Evolutionary conservation across 2,329 filamentous ascomycete species (phyloP).

Genomic region (Leptographium lundbergii): DNA sequence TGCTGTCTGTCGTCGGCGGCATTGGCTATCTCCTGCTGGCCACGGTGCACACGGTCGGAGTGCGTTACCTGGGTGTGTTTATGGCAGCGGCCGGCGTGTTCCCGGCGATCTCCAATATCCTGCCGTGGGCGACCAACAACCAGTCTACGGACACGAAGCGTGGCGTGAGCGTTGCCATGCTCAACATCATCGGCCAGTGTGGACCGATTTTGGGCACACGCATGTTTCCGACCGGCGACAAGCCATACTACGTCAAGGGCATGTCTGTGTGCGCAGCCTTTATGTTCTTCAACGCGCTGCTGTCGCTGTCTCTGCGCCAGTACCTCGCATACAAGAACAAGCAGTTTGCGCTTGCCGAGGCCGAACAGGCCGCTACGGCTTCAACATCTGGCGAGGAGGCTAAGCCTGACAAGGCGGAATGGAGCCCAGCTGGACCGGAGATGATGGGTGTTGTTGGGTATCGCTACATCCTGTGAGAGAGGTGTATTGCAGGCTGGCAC

Average conservation of each 20-base stretch:
- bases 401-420: constrained; percentile 5
- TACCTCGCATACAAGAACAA: constrained; percentile 22
- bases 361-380: background rate
- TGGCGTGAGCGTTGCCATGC: constrained; percentile 48
- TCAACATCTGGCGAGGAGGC: background rate
- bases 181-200: constrained; percentile 50
- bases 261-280: constrained; percentile 27
- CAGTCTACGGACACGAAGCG: constrained; percentile 54
- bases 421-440: constrained; percentile 1
- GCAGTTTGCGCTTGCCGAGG: constrained; percentile 19
- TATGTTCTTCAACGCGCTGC: constrained; percentile 27
- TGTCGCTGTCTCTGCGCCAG: constrained; percentile 20
- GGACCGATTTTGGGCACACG: constrained; percentile 52
- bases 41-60: constrained; percentile 29
- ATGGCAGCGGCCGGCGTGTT: constrained; percentile 39
- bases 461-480: constrained; percentile 10
- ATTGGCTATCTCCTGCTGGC: constrained; percentile 55
- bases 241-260: constrained; percentile 25
- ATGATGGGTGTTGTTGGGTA: constrained; percentile 11
- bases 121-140: constrained; percentile 61
- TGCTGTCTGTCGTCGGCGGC: constrained; percentile 42
- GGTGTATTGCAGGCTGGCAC: background rate
- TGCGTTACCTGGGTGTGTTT: constrained; percentile 35
- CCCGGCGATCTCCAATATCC: constrained; percentile 52
- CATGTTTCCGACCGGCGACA: constrained; percentile 37